Percentiles rank a stretch among this genome's conserved stretches.
phyloP scores from a whole-genome alignment of 371 early-diverging fungal species.

The Syncephalis fuscata region DNA sequence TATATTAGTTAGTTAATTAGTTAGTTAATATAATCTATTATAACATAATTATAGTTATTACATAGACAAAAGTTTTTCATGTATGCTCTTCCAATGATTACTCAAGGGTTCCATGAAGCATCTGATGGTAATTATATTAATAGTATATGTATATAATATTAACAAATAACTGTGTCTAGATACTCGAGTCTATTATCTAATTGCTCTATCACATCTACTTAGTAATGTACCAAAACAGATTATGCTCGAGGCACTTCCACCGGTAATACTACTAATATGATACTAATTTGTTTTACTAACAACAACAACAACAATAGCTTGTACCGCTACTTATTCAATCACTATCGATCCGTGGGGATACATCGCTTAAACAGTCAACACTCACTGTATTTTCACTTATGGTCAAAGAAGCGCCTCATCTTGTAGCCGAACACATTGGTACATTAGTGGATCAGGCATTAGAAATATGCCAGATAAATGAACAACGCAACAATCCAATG shows the following conservation, averaged over 20 bases:
- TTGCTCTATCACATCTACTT: conserved; percentile 66
- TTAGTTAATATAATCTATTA: neutral
- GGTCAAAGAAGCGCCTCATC: conserved; percentile 29
- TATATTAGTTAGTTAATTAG: neutral
- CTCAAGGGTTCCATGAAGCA: conserved; percentile 34
- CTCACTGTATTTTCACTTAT: conserved; percentile 52
- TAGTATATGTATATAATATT: neutral
- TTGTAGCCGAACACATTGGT: conserved; percentile 36
- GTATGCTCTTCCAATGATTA: conserved; percentile 46
- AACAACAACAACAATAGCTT: conserved; percentile 18
- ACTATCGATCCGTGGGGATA: conserved; percentile 28
- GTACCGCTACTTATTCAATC: conserved; percentile 60
- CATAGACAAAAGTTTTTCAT: conserved; percentile 74
- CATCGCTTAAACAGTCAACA: conserved; percentile 50
- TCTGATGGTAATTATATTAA: conserved; percentile 12
- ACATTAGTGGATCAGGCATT: conserved; percentile 3
- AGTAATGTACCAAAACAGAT: conserved; percentile 67
- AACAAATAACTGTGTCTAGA: conserved; percentile 10
- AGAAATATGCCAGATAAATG: too few relatives aligned
- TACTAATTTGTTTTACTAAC: neutral
- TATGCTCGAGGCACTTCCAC: conserved; percentile 52
- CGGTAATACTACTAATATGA: conserved; percentile 24
- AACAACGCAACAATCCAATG: neutral
- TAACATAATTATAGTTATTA: conserved; percentile 26
- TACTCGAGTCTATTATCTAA: conserved; percentile 44